Base-by-base conservation (phyloP, 345 rosid genomes). In the Noccaea bulbosa region DNA sequence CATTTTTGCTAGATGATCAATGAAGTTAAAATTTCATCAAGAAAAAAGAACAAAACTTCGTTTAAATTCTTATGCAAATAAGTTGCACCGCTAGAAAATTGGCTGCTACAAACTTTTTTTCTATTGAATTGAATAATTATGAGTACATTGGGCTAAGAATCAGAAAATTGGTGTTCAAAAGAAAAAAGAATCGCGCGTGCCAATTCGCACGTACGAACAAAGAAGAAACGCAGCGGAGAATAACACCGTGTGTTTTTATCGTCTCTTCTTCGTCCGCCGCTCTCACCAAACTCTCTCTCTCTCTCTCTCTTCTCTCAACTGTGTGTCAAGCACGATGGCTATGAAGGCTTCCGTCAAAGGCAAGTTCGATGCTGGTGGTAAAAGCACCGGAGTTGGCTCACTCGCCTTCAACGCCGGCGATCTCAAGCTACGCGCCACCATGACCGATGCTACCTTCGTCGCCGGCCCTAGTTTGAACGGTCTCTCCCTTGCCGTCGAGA, bases 271-370 rank as follows among this genome's bases (percentile, higher is more conserved):
- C n/a, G n/a, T n/a, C 41, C 71, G 54, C 43, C 57, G 58, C 65
- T 47, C 39, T 59, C 75, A 61, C 69, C 61, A 61, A 61, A 41
- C 48, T 7, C 20, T 11, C 47, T 44, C 48, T 44, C 8, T 15
- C 37, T 22, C 38, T 30, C 44, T 38, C 51, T 27, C 30, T 27
- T 53, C 69, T 74, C 65, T 46, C 65, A 11, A 56, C 55, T 63
- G 41, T 45, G 51, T 3, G 51, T 45, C 11, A 6, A 46, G 48
- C 39, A 63, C 56, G 49, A 62, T 35, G 72, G 30, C 30, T 27
- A 88, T 89, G 97, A 93, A 82, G 87, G 96, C 88, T 27, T 83
- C 98, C 54, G 49, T 93, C 72, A 90, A 87, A 67, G 90, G 90
- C 76, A 86, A 76, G 78, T 86, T 86, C 78, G 90, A 83, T 12